Conservation (phyloP, 2,329 filamentous ascomycete genomes). For the Exophiala xenobiotica region DNA sequence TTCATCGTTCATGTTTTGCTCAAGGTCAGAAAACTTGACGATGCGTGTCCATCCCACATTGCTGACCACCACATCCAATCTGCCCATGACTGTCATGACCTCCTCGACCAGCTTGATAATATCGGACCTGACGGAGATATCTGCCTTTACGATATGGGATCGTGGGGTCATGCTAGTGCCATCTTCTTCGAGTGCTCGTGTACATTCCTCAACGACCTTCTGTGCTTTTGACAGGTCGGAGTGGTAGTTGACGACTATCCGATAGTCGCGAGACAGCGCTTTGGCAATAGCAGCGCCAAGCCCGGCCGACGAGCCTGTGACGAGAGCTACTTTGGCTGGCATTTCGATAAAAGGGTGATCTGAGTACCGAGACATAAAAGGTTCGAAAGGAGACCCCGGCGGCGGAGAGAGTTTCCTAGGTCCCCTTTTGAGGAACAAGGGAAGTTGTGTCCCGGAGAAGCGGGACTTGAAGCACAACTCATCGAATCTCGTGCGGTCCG, state of each 20-base stretch:
- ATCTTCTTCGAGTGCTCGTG: slow-evolving; percentile 21
- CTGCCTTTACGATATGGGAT: slow-evolving; percentile 31
- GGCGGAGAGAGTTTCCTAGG: too few species aligned
- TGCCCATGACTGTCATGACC: slow-evolving; percentile 46
- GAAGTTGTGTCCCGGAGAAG: too few species aligned
- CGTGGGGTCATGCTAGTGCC: slow-evolving; percentile 14
- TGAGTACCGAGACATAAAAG: too few species aligned
- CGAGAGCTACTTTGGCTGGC: slow-evolving; percentile 26
- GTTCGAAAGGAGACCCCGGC: too few species aligned
- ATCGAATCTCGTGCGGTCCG: too few species aligned
- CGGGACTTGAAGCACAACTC: too few species aligned
- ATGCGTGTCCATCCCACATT: slow-evolving; percentile 42
- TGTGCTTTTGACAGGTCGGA: slow-evolving; percentile 29
- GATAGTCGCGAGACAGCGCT: slow-evolving; percentile 28
- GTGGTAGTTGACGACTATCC: slow-evolving; percentile 32
- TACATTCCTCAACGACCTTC: slow-evolving; percentile 28
- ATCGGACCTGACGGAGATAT: slow-evolving; percentile 25
- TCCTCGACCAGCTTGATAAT: slow-evolving; percentile 43
- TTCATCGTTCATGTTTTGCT: slow-evolving; percentile 41
- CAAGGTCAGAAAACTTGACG: slow-evolving; percentile 33
- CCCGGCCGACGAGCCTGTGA: slow-evolving; percentile 31
- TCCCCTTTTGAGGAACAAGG: too few species aligned
- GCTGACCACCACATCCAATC: slow-evolving; percentile 48
- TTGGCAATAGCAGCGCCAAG: slow-evolving; percentile 32
- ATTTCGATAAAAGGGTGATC: too few species aligned